Evolutionary conservation across 2,329 filamentous ascomycete species (phyloP).

Genomic region (Aspergillus sp.): DNA sequence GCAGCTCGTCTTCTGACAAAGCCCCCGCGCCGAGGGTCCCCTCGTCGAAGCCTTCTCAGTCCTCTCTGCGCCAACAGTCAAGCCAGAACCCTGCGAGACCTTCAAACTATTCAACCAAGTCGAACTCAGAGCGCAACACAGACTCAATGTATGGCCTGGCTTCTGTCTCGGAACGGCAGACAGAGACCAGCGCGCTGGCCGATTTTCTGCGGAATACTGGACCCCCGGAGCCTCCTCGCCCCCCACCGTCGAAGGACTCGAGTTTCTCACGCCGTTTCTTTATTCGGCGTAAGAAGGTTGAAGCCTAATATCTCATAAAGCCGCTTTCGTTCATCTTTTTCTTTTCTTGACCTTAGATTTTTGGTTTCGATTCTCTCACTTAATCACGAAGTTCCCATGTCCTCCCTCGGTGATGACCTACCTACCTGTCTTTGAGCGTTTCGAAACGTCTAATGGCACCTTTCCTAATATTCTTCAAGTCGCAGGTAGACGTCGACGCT

Average conservation of each 20-base stretch:
- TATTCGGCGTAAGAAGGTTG: slow-evolving; percentile 27
- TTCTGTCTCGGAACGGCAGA: slow-evolving; percentile 27
- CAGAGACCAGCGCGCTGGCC: slow-evolving; percentile 66
- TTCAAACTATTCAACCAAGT: slow-evolving; percentile 40
- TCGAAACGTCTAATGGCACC: slow-evolving; percentile 9
- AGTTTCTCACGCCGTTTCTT: slow-evolving; percentile 26
- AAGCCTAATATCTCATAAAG: neutral
- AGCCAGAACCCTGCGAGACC: slow-evolving; percentile 26
- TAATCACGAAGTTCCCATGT: slow-evolving; percentile 11
- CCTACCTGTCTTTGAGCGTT: slow-evolving; percentile 13
- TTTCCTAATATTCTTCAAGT: neutral
- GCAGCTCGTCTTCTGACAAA: slow-evolving; percentile 31
- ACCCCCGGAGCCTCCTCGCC: slow-evolving; percentile 52
- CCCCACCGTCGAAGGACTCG: slow-evolving; percentile 15
- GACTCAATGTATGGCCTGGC: slow-evolving; percentile 19
- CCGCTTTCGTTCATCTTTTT: neutral
- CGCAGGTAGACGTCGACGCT: neutral
- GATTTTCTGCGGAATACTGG: slow-evolving; percentile 70
- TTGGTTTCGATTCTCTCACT: neutral
- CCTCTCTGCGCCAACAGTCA: slow-evolving; percentile 35
- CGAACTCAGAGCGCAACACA: slow-evolving; percentile 36
- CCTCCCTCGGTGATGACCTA: slow-evolving; percentile 12
- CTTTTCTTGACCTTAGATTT: neutral
- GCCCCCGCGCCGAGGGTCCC: slow-evolving; percentile 25
- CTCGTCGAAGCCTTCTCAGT: slow-evolving; percentile 32